Conservation (phyloP, 2,329 filamentous ascomycete species). For the Chaetomium sp. region DNA sequence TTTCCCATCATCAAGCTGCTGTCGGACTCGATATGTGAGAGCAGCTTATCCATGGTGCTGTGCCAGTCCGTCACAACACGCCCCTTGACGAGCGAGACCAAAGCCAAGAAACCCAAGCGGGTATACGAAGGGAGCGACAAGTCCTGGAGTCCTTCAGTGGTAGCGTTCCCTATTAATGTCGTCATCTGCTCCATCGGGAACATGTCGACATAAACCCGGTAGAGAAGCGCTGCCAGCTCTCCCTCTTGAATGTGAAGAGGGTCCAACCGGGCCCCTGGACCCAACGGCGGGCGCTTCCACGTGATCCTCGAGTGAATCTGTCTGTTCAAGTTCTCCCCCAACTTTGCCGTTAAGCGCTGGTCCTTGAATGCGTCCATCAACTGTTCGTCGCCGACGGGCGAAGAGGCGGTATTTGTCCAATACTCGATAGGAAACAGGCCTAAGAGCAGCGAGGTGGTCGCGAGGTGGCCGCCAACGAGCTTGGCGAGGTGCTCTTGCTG, state of each 20-base stretch:
- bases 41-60: conserved; percentile 4
- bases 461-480: conserved; percentile 11
- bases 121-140: background rate
- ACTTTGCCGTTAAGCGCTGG: too few species aligned
- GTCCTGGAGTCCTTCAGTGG: background rate
- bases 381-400: conserved; percentile 3
- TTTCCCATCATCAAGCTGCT: background rate
- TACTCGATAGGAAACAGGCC: conserved; percentile 22
- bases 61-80: conserved; percentile 16
- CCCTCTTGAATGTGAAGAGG: background rate
- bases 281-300: conserved; percentile 7
- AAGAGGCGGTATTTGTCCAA: conserved; percentile 19
- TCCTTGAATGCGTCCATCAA: background rate
- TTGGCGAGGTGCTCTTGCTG: conserved; percentile 8
- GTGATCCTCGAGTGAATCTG: background rate
- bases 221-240: background rate
- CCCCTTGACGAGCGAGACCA: conserved; percentile 7
- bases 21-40: background rate
- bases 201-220: conserved; percentile 1
- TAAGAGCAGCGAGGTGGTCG: conserved; percentile 16
- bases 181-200: background rate
- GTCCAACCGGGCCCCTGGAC: background rate
- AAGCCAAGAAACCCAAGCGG: conserved; percentile 2
- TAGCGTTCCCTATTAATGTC: background rate
- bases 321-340: background rate